Conservation (phyloP, 2,329 filamentous ascomycete genomes). For the Xylariomycetidae sp. region DNA sequence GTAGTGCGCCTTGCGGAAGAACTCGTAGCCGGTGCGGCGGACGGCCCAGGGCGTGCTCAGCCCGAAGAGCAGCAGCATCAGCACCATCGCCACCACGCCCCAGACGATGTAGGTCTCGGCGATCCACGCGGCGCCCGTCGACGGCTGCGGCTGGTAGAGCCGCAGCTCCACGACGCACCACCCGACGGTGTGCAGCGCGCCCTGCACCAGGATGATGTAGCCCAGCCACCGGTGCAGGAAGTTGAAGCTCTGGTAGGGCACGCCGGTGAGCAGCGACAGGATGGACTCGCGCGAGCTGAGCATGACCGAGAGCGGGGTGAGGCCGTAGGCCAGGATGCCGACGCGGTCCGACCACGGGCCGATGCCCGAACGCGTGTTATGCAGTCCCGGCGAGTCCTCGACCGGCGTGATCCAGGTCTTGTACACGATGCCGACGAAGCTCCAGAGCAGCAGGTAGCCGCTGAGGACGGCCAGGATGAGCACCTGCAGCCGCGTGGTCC, state of each 20-base stretch:
- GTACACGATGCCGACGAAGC: slow-evolving; percentile 64
- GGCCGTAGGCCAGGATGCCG: slow-evolving; percentile 65
- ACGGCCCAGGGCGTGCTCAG: slow-evolving; percentile 56
- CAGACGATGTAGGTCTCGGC: slow-evolving; percentile 64
- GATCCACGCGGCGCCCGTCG: slow-evolving; percentile 50
- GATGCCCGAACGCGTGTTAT: slow-evolving; percentile 60
- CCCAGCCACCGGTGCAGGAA: slow-evolving; percentile 74
- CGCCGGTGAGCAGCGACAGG: slow-evolving; percentile 62
- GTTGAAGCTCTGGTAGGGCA: slow-evolving; percentile 72
- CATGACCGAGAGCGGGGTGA: slow-evolving; percentile 64
- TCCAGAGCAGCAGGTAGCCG: slow-evolving; percentile 61
- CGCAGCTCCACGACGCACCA: slow-evolving; percentile 62
- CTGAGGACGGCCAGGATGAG: slow-evolving; percentile 51
- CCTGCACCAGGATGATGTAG: slow-evolving; percentile 65
- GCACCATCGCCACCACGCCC: slow-evolving; percentile 62
- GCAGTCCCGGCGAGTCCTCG: slow-evolving; percentile 43
- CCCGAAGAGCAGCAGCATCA: slow-evolving; percentile 56
- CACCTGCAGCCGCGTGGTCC: slow-evolving; percentile 63
- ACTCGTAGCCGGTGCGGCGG: slow-evolving; percentile 64
- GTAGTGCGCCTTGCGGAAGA: slow-evolving; percentile 71
- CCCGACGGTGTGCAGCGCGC: slow-evolving; percentile 61
- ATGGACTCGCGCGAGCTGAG: slow-evolving; percentile 65
- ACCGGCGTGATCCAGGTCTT: slow-evolving; percentile 65
- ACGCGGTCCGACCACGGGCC: slow-evolving; percentile 65
- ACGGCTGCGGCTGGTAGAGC: slow-evolving; percentile 68